These are phyloP conservation scores for Zymoseptoria brevis DNA, from an alignment of 2,329 filamentous ascomycete species.

Conservation along the genomic window DNA sequence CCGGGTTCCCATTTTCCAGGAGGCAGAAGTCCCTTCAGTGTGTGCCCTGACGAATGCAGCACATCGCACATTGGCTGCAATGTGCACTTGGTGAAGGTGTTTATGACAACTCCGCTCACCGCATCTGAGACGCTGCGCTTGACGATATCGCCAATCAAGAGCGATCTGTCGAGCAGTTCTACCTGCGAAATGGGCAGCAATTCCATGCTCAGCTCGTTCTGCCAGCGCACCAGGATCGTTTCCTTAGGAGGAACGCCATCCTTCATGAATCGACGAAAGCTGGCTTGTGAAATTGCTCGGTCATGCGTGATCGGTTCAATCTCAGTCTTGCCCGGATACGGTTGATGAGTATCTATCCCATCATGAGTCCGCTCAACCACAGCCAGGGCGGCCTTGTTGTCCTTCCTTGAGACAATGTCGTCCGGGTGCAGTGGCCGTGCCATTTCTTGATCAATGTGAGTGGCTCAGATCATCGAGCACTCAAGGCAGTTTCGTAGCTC, in stretches of 20 bases:
- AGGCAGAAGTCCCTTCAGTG: conserved; percentile 20
- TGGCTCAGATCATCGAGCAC: not conserved
- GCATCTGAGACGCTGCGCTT: conserved; percentile 42
- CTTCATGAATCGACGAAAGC: conserved; percentile 35
- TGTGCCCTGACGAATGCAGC: conserved; percentile 10
- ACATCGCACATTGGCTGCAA: conserved; percentile 31
- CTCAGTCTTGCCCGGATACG: conserved; percentile 32
- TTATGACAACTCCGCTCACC: conserved; percentile 49
- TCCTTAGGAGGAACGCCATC: conserved; percentile 44
- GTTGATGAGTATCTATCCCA: conserved; percentile 40
- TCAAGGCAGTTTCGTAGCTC: not conserved
- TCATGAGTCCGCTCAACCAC: conserved; percentile 38
- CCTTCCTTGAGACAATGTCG: conserved; percentile 21
- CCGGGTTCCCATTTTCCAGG: conserved; percentile 7
- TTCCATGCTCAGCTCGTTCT: conserved; percentile 35
- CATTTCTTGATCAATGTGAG: conserved; percentile 7
- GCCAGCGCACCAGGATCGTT: conserved; percentile 45
- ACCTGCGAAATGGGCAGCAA: conserved; percentile 38
- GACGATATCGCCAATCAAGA: conserved; percentile 49
- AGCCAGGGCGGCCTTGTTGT: conserved; percentile 28
- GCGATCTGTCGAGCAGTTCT: conserved; percentile 45
- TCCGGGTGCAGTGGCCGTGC: conserved; percentile 17
- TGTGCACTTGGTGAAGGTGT: conserved; percentile 39
- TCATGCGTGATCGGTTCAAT: conserved; percentile 28
- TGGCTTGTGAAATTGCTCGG: conserved; percentile 26